Conservation (phyloP, 1,284 basidiomycete genomes). For the Fomitopsis palustris region DNA sequence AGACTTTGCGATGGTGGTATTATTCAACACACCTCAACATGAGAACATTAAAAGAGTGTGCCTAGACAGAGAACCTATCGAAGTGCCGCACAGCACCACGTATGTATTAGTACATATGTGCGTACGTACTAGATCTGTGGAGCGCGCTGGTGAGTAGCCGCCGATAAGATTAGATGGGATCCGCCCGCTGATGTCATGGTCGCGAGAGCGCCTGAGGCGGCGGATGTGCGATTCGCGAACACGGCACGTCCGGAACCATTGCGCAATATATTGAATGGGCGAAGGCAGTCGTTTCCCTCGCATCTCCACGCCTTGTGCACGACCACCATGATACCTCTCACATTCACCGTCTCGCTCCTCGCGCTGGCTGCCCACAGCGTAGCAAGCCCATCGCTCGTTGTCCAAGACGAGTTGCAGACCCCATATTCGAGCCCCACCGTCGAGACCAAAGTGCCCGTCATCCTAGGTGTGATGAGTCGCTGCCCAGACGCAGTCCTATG, state of each 20-base stretch:
- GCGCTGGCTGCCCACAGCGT: neutral
- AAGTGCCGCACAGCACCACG: too few species aligned
- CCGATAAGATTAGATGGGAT: slow-evolving; percentile 1
- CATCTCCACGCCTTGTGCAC: slow-evolving; percentile 4
- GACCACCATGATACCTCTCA: slow-evolving; percentile 5
- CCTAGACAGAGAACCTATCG: too few species aligned
- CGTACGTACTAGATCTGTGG: too few species aligned
- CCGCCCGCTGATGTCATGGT: neutral
- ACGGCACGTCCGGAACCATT: neutral
- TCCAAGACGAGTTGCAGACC: slow-evolving; percentile 25
- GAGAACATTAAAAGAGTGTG: too few species aligned
- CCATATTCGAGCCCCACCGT: slow-evolving; percentile 19
- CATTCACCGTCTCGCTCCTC: neutral
- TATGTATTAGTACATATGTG: too few species aligned
- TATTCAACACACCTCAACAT: too few species aligned
- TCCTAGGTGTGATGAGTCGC: slow-evolving; percentile 74
- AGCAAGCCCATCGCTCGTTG: slow-evolving; percentile 14
- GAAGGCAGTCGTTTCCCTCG: neutral
- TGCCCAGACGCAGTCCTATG: slow-evolving; percentile 79
- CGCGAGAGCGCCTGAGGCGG: neutral
- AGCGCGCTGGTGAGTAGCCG: too few species aligned
- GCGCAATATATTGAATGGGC: slow-evolving; percentile 1
- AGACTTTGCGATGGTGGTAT: too few species aligned
- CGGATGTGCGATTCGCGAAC: neutral
- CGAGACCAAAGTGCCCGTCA: slow-evolving; percentile 44